Conservation (phyloP, 352 stramenopile species). For the Pythium aristosporum region DNA sequence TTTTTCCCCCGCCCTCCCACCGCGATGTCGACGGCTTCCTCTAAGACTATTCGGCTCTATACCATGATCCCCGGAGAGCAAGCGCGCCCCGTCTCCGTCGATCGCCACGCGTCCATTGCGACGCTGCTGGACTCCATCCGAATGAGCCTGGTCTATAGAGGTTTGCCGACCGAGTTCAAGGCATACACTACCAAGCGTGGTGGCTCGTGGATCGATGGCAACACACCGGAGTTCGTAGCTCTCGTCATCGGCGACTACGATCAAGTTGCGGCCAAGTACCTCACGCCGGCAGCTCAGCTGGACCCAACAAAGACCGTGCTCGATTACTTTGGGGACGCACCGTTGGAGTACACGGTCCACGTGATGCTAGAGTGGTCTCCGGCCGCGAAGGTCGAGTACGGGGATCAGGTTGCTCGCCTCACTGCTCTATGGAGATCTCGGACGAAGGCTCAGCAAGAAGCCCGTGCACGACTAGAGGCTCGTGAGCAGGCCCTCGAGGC, state of each 20-base stretch:
- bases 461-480: too few species aligned
- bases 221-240: too few species aligned
- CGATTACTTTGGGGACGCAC: constrained; percentile 2
- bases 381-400: not conserved
- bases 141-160: too few species aligned
- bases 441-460: not conserved
- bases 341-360: not conserved
- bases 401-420: not conserved
- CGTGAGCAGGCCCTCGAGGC: too few species aligned
- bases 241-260: too few species aligned
- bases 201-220: not conserved
- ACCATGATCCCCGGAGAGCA: too few species aligned
- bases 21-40: too few species aligned
- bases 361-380: constrained; percentile 1
- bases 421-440: not conserved
- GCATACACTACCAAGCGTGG: not conserved
- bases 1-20: too few species aligned
- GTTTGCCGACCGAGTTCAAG: not conserved
- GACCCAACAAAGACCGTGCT: constrained; percentile 3
- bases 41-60: too few species aligned
- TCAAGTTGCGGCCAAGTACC: not conserved
- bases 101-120: not conserved
- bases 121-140: not conserved
- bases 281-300: not conserved
- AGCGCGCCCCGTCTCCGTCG: not conserved